Evolutionary conservation across 2,329 filamentous ascomycete species (phyloP).

Genomic region (Didymellaceae sp.): DNA sequence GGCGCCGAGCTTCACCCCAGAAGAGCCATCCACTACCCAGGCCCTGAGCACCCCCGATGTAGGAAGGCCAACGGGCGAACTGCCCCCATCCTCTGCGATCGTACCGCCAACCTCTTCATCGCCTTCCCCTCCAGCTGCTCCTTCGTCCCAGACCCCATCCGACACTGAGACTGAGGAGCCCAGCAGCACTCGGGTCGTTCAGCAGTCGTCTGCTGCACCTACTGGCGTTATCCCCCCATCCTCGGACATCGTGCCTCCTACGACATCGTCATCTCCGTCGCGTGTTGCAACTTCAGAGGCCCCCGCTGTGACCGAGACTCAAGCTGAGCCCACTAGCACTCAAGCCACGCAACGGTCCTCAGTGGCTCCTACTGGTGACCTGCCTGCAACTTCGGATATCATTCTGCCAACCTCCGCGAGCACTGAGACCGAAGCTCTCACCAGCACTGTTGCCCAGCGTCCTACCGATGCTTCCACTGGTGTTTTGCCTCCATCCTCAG

Average conservation of each 20-base stretch:
- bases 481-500: slow-evolving; percentile 15
- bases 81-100: slow-evolving; percentile 6
- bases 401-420: slow-evolving; percentile 2
- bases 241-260: slow-evolving; percentile 6
- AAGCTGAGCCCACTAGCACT: not conserved
- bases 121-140: slow-evolving; percentile 7
- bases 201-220: slow-evolving; percentile 1
- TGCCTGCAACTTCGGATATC: slow-evolving; percentile 1
- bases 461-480: slow-evolving; percentile 26
- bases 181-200: slow-evolving; percentile 1
- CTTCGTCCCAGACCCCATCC: slow-evolving; percentile 17
- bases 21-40: slow-evolving; percentile 1
- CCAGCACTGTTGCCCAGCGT: slow-evolving; percentile 6
- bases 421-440: slow-evolving; percentile 4
- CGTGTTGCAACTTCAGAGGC: not conserved
- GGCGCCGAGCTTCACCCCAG: not conserved
- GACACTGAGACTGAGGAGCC: slow-evolving; percentile 6
- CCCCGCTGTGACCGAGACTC: not conserved
- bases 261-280: not conserved
- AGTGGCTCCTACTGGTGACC: slow-evolving; percentile 16
- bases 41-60: not conserved
- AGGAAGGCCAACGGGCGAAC: slow-evolving; percentile 4
- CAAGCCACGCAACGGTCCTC: not conserved
- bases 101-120: slow-evolving; percentile 7
- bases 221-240: slow-evolving; percentile 10